Percentiles rank a stretch among this genome's conserved stretches.
Conservation (phyloP, 352 stramenopile species). For the Phytopythium sindhum region DNA sequence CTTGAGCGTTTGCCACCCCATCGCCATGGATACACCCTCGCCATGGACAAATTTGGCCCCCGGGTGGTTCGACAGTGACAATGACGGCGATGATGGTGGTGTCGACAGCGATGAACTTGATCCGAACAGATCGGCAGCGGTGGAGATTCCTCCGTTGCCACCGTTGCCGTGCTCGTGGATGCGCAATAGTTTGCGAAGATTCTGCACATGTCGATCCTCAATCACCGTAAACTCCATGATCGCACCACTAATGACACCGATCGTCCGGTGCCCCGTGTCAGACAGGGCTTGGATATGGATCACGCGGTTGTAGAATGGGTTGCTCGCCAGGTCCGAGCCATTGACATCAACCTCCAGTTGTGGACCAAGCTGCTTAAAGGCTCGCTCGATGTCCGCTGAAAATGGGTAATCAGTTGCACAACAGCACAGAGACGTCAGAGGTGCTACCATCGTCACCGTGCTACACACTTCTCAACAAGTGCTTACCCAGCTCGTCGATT, state of each 20-base stretch:
- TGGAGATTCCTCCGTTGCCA: conserved; percentile 9
- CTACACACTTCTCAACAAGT: background rate
- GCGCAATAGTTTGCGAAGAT: conserved; percentile 52
- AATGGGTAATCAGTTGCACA: too few species aligned
- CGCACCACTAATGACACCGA: conserved; percentile 44
- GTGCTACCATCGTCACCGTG: background rate
- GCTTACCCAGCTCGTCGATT: conserved; percentile 71
- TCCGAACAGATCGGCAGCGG: conserved; percentile 40
- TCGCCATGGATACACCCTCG: conserved; percentile 56
- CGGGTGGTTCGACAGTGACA: conserved; percentile 4
- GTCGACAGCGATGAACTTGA: conserved; percentile 16
- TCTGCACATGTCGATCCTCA: conserved; percentile 50
- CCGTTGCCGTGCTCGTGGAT: conserved; percentile 39
- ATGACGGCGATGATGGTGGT: background rate
- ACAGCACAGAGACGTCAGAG: background rate
- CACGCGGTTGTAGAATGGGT: conserved; percentile 66
- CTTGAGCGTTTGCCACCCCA: conserved; percentile 53
- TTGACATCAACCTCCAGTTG: conserved; percentile 42
- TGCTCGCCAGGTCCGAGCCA: conserved; percentile 45
- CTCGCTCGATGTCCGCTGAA: conserved; percentile 71
- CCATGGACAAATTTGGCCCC: conserved; percentile 24
- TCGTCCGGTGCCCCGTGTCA: conserved; percentile 57
- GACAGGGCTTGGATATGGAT: conserved; percentile 66
- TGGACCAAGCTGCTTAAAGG: conserved; percentile 52
- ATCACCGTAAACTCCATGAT: conserved; percentile 55